Base-by-base conservation (phyloP, 805 yeast genomes). In the Zygosaccharomyces siamensis region DNA sequence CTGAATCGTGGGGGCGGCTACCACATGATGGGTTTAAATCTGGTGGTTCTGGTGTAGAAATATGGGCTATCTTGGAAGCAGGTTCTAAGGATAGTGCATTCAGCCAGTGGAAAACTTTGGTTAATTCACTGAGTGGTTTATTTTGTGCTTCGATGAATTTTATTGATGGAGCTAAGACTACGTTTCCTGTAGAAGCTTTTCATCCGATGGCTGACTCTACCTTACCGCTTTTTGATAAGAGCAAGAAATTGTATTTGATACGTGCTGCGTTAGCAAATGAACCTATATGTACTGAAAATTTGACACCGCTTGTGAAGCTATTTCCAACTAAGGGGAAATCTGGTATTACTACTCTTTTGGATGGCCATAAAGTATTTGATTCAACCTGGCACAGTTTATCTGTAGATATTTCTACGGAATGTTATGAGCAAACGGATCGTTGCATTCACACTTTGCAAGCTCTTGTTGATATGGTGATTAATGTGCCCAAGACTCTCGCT, bases 31-130 rank as follows among this genome's bases (percentile, higher is more conserved):
- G 99, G 0, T 61, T 66, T 10, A 70, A 69, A 48, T 76, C 89
- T 45, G 99, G 99, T 27, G 98, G 98, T 2, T 85, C 92, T 2
- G 99, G 99, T 41, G 96, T 92, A 12, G 99, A 93, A 66, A 60
- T 93, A 7, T 89, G 95, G 89, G 90, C 97, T 0, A 74, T 81
- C 35, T 76, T 93, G 24, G 92, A 84, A 59, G 90, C 92, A 0
- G 68, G 63, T 1, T 57, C 72, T 21, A 69, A 77, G 40, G 72
- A 70, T 1, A 77, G 71, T 3, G 93, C 92, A 1, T 74, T 77
- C 54, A 56, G 65, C 5, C 72, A 78, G 39, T 93, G 99, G 99
- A 73, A 70, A 51, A 71, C 74, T 46, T 72, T 93, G 39, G 82
- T 86, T 5, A 84, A 87, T 58, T 77, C 85, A 1, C 71, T 93